phyloP scores from a whole-genome alignment of 2,329 filamentous ascomycete genomes.

The Ilyonectria mors-panacis region DNA sequence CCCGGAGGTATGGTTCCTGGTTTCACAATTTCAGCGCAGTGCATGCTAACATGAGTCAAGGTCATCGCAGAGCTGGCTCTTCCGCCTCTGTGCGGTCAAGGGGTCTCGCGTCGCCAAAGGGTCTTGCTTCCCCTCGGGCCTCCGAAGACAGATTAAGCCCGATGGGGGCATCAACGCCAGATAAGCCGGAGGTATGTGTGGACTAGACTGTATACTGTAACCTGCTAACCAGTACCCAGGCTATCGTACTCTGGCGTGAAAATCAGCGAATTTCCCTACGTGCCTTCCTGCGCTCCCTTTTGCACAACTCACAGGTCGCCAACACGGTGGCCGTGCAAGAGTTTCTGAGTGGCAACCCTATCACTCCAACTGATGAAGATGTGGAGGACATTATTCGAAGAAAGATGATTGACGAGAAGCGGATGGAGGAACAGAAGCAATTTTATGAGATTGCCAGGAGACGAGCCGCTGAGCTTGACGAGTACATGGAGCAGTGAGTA shows the following conservation, averaged over 20 bases:
- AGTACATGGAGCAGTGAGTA: conserved; percentile 94
- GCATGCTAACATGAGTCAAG: conserved; percentile 36
- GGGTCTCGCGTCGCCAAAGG: conserved; percentile 48
- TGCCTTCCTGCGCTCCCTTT: conserved; percentile 88
- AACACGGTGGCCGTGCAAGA: conserved; percentile 86
- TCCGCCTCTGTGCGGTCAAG: conserved; percentile 51
- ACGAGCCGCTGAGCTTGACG: conserved; percentile 91
- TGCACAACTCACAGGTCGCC: conserved; percentile 88
- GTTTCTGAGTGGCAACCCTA: conserved; percentile 82
- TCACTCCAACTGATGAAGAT: conserved; percentile 86
- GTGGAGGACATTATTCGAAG: conserved; percentile 83
- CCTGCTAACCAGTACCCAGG: conserved; percentile 55
- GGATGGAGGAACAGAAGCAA: conserved; percentile 90
- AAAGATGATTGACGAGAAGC: conserved; percentile 87
- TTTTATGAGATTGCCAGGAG: conserved; percentile 97
- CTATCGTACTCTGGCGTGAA: conserved; percentile 83
- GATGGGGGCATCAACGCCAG: conserved; percentile 36
- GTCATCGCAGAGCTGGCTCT: conserved; percentile 46
- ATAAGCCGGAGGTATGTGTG: conserved; percentile 46
- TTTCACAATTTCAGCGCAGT: neutral
- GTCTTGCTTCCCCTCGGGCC: conserved; percentile 48
- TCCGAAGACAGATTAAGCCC: conserved; percentile 53
- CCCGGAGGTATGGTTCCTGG: conserved; percentile 40
- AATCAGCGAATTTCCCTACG: conserved; percentile 91
- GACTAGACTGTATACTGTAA: neutral